These are phyloP conservation scores for Trichophyton simii DNA, from an alignment of 2,329 filamentous ascomycete species.

Conservation along the genomic window DNA sequence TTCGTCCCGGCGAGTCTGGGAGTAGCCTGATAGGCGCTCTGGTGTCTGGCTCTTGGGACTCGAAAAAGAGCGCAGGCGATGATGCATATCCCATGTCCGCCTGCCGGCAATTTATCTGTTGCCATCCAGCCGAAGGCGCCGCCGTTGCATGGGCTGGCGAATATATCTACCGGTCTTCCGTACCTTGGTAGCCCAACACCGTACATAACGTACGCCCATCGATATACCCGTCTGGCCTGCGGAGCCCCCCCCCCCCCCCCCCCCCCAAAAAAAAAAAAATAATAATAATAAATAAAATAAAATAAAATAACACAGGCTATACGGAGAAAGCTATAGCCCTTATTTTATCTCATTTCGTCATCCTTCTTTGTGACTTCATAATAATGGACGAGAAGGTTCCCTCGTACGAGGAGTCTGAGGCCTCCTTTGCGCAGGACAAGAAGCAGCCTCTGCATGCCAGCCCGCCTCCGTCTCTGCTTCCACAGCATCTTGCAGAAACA, in stretches of 20 bases:
- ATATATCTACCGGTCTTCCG: not conserved
- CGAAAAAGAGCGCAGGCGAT: no score
- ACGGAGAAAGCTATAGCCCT: no score
- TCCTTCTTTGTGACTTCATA: not conserved
- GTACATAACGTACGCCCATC: not conserved
- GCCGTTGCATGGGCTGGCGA: no score
- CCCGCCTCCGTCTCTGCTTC: conserved; percentile 6
- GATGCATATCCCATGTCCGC: no score
- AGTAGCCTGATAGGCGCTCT: no score
- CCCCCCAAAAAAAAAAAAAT: not conserved
- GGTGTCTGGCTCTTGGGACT: no score
- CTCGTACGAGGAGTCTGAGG: conserved; percentile 24
- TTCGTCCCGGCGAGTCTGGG: not conserved
- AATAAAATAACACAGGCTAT: no score
- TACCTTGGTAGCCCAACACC: not conserved
- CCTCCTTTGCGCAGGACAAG: conserved; percentile 6
- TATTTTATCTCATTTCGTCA: no score
- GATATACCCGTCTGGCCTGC: not conserved
- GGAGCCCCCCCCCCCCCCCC: not conserved
- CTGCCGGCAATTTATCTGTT: no score
- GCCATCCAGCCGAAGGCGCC: no score
- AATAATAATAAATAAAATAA: no score
- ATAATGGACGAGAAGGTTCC: conserved; percentile 18
- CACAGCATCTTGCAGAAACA: conserved; percentile 24
- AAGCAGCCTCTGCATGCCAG: not conserved